phyloP scores from a whole-genome alignment of 257 asterid species.

The Handroanthus guayacan region DNA sequence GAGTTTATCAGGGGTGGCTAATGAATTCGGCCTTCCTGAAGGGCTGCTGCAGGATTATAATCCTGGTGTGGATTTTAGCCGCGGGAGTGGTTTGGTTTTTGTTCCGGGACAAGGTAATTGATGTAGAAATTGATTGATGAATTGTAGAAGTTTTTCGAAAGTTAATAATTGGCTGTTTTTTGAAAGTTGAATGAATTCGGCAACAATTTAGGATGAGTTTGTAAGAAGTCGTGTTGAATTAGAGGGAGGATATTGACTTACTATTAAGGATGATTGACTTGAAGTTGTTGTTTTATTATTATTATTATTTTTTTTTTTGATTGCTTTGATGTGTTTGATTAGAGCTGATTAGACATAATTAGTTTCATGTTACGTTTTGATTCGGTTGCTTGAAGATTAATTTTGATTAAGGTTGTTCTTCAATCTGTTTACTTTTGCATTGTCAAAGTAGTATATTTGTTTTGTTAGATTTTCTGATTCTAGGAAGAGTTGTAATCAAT shows the following conservation, averaged over 20 bases:
- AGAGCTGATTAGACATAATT: not conserved
- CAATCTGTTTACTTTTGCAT: too few relatives aligned
- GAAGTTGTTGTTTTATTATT: not conserved
- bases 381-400: too few relatives aligned
- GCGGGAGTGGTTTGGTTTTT: conserved; percentile 68
- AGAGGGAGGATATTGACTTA: not conserved
- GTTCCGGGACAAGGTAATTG: conserved; percentile 67
- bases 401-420: too few relatives aligned
- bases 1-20: conserved; percentile 45
- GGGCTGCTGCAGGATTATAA: conserved; percentile 60
- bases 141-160: too few relatives aligned
- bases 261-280: not conserved
- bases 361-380: not conserved
- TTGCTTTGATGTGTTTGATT: conserved; percentile 18
- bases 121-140: not conserved
- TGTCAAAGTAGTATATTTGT: too few relatives aligned
- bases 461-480: too few relatives aligned
- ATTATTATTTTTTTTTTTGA: not conserved
- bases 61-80: conserved; percentile 61
- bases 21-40: conserved; percentile 45
- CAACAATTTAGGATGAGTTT: not conserved
- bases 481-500: too few relatives aligned
- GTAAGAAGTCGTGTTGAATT: not conserved
- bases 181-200: not conserved
- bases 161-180: too few relatives aligned